These are phyloP conservation scores for Maudiozyma humilis DNA, from an alignment of 1,139 yeast genomes.

Conservation along the genomic window DNA sequence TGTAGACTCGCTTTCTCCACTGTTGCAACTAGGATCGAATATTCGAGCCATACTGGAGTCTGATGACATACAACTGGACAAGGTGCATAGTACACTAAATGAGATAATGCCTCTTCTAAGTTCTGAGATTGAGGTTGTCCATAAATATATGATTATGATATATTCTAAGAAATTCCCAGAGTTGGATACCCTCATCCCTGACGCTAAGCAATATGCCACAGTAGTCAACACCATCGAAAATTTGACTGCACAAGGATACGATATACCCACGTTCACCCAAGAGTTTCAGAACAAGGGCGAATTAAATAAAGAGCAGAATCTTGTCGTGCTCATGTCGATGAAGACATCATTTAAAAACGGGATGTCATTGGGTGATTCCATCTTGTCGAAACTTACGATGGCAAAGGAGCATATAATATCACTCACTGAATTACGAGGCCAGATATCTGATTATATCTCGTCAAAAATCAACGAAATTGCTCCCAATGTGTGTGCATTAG, in stretches of 20 bases:
- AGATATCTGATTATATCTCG: constrained; percentile 50
- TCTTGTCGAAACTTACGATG: constrained; percentile 24
- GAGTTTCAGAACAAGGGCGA: constrained; percentile 31
- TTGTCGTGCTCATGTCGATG: constrained; percentile 71
- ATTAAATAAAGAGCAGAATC: constrained; percentile 47
- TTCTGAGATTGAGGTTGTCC: constrained; percentile 46
- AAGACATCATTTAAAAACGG: constrained; percentile 35
- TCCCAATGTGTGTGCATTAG: constrained; percentile 68
- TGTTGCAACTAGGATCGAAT: background rate
- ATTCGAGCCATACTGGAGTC: background rate
- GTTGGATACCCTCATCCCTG: constrained; percentile 53
- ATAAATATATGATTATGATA: constrained; percentile 43
- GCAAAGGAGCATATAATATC: constrained; percentile 45
- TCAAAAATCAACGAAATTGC: constrained; percentile 48
- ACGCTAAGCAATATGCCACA: constrained; percentile 56
- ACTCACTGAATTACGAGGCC: constrained; percentile 38
- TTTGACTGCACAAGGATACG: constrained; percentile 36
- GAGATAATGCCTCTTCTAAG: constrained; percentile 48
- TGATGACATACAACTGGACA: constrained; percentile 34
- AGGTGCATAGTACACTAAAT: constrained; percentile 48
- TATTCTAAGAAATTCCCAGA: constrained; percentile 67
- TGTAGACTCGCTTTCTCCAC: background rate
- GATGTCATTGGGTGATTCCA: constrained; percentile 27
- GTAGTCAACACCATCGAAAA: constrained; percentile 43
- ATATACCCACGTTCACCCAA: constrained; percentile 24